Evolutionary conservation across 768 basidiomycete genomes (phyloP), one percentile per base, ranked within the genome.

Genomic region (Mycena chlorophos): DNA sequence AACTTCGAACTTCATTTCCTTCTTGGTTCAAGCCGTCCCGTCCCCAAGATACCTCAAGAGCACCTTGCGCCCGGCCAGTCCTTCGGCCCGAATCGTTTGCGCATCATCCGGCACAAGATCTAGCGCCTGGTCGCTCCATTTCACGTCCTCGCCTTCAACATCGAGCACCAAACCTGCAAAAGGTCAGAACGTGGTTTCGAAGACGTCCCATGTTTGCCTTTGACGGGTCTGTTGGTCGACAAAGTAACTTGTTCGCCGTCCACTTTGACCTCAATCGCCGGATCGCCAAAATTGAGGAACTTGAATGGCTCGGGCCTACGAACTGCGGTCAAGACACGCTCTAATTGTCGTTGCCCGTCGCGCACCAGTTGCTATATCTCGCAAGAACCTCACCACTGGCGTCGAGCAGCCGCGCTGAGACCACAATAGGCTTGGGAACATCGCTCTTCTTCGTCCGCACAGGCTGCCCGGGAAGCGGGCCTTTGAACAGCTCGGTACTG

Each of bases 231-330:
- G 61, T 75, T 67, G 31, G 81, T 69, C 27, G 83, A 78, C 20
- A 91, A 73, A 50, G 68, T 71, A 47, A 91, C 75, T 34, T 77
- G 78, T 67, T 86, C 84, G 17, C 85, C 85, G 57, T 88, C 83
- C 13, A 82, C 74, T 10, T 65, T 70, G 58, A 86, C 78, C 52
- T 76, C 71, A 51, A 97, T 78, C 13, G 82, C 84, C 49, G 89
- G 68, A 50, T 82, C 80, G 12, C 81, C 64, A 29, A 94, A 95
- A 51, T 81, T 73, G 69, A 97, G 85, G 72, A 84, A 95, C 71
- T 97, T 97, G 79, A 88, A 97, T 17, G 94, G 94, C 69, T 95
- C 92, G 13, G 94, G 94, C 94, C 94, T 95, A 55, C 17, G n/a
- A 55, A 38, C 20, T 31, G 34, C 16, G 3, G 48, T 20, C 23